Base-by-base conservation (phyloP, 225 moss, liverwort and hornwort species). In the Anthoceros angustus region DNA sequence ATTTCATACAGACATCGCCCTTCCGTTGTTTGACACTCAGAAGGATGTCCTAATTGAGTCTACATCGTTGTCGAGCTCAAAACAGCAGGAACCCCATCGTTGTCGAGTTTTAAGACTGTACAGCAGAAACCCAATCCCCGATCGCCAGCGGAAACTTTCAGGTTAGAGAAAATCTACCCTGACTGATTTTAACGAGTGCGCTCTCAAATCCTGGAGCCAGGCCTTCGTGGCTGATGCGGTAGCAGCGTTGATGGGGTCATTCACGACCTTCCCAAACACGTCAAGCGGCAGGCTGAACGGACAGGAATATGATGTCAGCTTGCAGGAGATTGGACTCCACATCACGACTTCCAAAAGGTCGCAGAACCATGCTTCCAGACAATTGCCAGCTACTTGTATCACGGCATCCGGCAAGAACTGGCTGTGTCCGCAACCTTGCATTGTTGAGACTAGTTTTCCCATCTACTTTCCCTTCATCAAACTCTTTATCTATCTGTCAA, bases 211-310 rank as follows among this genome's bases (percentile, higher is more conserved):
- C 43, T 43, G n/a, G 10, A 74, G 64, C 16, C 41, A 16, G 26
- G 42, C 25, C 12, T 40, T 60, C 18, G 70, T 16, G 9, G 50
- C 23, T n/a, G 39, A 25, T 48, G 74, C 64, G 62, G 61, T 43
- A 25, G 40, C 55, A 24, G 61, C 24, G 39, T 70, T 74, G 65
- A 66, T 26, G 18, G 70, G 70, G 18, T 74, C 69, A 32, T 41
- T 38, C 25, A 74, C 32, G 41, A 74, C 42, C 40, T 23, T 62
- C 21, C 70, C 74, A 62, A 70, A 70, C 11, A 61, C 64, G 60
- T 65, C 70, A 66, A 74, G 38, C 2, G 74, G 74, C 26, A 74
- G 69, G 65, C 42, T 41, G 1, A 74, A n/a, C 74, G 69, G 74
- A 43, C 43, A 43, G 8, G 8, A 50, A 16, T 14, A 50, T n/a